Percentiles rank a stretch among this genome's conserved stretches.
Conservation (phyloP, 2,329 filamentous ascomycete species). For the Botryotinia convoluta region DNA sequence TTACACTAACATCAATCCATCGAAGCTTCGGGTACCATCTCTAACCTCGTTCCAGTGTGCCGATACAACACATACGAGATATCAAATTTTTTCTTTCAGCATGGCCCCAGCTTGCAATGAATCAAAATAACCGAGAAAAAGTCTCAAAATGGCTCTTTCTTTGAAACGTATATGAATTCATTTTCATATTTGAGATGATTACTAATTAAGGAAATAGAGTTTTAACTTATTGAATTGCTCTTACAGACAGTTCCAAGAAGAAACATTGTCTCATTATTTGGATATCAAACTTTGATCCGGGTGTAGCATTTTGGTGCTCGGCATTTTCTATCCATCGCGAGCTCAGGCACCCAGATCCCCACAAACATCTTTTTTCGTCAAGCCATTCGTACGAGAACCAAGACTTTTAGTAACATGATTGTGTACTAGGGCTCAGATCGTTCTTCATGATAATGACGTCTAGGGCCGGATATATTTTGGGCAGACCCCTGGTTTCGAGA, state of each 20-base stretch:
- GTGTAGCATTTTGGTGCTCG: background rate
- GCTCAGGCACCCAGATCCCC: background rate
- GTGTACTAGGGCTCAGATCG: background rate
- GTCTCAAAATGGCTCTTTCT: background rate
- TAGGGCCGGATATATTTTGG: background rate
- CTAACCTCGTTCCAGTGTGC: background rate
- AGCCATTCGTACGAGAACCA: background rate
- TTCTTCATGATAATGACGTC: background rate
- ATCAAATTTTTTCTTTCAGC: background rate
- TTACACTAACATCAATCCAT: background rate
- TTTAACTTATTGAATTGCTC: background rate
- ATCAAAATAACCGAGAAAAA: background rate
- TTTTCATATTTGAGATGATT: background rate
- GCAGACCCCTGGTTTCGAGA: background rate
- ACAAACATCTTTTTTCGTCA: background rate
- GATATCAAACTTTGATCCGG: background rate
- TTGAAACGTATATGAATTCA: background rate
- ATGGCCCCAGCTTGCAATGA: background rate
- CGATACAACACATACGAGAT: background rate
- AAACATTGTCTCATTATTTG: background rate
- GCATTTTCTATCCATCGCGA: background rate
- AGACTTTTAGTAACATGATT: background rate
- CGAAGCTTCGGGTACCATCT: background rate
- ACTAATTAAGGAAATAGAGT: background rate
- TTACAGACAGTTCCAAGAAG: background rate